Conservation (phyloP, 169 alveolate species). For the Eimeria brunetti region DNA sequence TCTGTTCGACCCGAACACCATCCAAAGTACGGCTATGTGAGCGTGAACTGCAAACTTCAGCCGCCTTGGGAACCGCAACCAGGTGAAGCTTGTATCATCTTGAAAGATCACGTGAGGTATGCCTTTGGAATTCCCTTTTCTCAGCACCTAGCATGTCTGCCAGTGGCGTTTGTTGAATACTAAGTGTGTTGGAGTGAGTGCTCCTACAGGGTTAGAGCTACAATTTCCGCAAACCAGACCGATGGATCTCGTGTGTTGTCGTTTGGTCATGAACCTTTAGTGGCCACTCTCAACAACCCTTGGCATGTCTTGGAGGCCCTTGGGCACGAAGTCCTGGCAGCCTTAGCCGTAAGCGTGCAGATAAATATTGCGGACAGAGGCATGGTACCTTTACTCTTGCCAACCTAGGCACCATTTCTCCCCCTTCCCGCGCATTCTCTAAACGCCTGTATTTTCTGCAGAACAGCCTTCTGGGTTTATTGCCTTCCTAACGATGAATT, state of each 20-base stretch:
- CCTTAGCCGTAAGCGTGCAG: constrained; percentile 59
- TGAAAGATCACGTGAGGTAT: constrained; percentile 76
- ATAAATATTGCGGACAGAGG: not conserved
- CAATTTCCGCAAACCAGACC: constrained; percentile 35
- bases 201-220: constrained; percentile 58
- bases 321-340: constrained; percentile 21
- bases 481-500: not conserved
- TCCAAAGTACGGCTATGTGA: constrained; percentile 53
- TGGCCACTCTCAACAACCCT: constrained; percentile 69
- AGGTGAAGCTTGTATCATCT: constrained; percentile 62
- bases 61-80: constrained; percentile 56
- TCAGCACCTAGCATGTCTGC: not conserved
- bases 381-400: not conserved
- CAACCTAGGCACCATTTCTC: not conserved
- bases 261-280: constrained; percentile 43
- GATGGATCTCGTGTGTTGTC: not conserved
- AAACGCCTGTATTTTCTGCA: not conserved
- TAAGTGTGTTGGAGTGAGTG: not conserved
- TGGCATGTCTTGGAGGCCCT: constrained; percentile 75
- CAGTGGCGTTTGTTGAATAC: not conserved
- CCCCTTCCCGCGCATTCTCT: not conserved
- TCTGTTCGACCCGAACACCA: constrained; percentile 79
- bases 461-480: not conserved
- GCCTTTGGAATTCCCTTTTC: not conserved
- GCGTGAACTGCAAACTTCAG: constrained; percentile 40